Evolutionary conservation across 768 basidiomycete genomes (phyloP).

Genomic region (Collybia mongolica): DNA sequence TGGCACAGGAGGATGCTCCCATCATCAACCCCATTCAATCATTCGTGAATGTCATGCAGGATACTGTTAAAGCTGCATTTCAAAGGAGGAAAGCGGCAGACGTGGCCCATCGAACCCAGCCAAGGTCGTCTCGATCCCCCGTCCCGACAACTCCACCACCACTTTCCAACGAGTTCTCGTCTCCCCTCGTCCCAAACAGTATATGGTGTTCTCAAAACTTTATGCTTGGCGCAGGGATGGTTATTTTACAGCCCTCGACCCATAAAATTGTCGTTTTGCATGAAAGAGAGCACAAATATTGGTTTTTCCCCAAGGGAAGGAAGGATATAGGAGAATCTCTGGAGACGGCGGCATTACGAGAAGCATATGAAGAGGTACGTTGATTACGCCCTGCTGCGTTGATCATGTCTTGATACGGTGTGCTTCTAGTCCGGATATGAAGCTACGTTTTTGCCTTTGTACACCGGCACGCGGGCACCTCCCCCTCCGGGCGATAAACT

Average conservation of each 20-base stretch:
- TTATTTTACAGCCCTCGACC: slow-evolving; percentile 59
- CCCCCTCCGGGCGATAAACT: slow-evolving; percentile 9
- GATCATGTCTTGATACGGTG: not conserved
- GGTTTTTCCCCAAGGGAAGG: slow-evolving; percentile 63
- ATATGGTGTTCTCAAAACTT: slow-evolving; percentile 51
- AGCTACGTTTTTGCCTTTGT: slow-evolving; percentile 14
- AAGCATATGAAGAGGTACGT: slow-evolving; percentile 66
- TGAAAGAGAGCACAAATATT: slow-evolving; percentile 35
- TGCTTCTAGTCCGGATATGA: slow-evolving; percentile 15
- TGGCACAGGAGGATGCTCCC: too few species aligned
- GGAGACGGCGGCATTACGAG: slow-evolving; percentile 57
- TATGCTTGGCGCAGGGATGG: slow-evolving; percentile 60
- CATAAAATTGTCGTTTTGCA: slow-evolving; percentile 51
- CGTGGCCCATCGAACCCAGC: not conserved
- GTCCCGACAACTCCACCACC: not conserved
- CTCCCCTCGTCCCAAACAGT: slow-evolving; percentile 39
- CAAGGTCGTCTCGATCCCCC: not conserved
- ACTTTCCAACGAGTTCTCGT: slow-evolving; percentile 39
- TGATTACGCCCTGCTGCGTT: not conserved
- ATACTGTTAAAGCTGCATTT: not conserved
- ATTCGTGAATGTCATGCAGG: not conserved
- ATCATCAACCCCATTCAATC: too few species aligned
- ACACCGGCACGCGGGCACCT: slow-evolving; percentile 12
- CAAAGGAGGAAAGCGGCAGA: not conserved
- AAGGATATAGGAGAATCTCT: slow-evolving; percentile 67